These are phyloP conservation scores for Prunus yedoensis DNA, from an alignment of 331 rosid genomes.

Conservation along the genomic window DNA sequence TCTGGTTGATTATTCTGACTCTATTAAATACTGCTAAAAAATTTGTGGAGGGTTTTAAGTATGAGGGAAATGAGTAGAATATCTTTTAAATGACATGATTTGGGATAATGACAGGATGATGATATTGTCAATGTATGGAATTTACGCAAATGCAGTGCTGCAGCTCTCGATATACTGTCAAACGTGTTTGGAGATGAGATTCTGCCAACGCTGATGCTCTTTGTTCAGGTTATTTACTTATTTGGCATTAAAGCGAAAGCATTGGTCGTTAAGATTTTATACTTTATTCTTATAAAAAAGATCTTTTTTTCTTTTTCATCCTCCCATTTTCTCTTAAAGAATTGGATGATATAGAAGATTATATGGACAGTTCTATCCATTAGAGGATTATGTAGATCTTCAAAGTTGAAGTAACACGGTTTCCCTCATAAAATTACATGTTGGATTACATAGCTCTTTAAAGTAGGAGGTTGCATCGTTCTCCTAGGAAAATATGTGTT, in stretches of 20 bases:
- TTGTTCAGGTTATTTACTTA: constrained; percentile 68
- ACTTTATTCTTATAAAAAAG: neutral
- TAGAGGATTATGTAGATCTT: neutral
- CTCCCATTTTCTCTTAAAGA: neutral
- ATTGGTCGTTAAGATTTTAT: neutral
- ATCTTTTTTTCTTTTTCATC: neutral
- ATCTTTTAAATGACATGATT: neutral
- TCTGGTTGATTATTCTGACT: constrained; percentile 23
- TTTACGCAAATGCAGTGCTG: constrained; percentile 99
- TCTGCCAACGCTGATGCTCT: constrained; percentile 87
- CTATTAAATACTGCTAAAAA: constrained; percentile 1
- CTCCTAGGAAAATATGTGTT: neutral
- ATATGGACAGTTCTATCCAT: neutral
- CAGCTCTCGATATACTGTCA: constrained; percentile 92
- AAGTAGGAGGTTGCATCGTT: neutral
- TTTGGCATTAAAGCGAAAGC: constrained; percentile 5
- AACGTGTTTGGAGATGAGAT: constrained; percentile 95
- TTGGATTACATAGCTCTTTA: neutral
- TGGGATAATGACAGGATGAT: constrained; percentile 65
- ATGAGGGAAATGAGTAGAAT: constrained; percentile 18
- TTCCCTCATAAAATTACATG: neutral
- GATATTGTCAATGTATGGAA: constrained; percentile 95
- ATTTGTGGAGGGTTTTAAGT: neutral
- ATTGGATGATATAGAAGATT: neutral
- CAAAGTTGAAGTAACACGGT: neutral